Evolutionary conservation across 2,329 filamentous ascomycete genomes (phyloP), one percentile per base, ranked within the genome.

Genomic region (Mollisia scopiformis): DNA sequence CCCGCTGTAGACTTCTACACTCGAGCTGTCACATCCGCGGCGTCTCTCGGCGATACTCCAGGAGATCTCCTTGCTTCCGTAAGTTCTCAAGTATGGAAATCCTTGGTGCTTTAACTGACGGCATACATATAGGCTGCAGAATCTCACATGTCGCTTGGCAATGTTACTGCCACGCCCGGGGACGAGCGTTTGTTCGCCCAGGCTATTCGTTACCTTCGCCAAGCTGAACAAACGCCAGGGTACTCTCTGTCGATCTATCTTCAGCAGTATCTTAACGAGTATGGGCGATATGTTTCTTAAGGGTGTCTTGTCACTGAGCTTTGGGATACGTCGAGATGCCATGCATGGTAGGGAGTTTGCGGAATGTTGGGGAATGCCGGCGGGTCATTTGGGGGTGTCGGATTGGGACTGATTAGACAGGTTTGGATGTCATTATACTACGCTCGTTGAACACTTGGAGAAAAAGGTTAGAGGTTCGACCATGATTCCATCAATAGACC

Each of bases 1-100:
- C 81, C 82, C 51, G 80, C 82, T 7, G 77, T 77, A 6, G 82
- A 84, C 59, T 83, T 83, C 66, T 76, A 82, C 57, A 73, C 75
- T 49, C 73, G 77, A 58, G 81, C 81, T 23, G 76, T 82, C 13
- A 71, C 75, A 57, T 72, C 75, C 41, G 80, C 81, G 5, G 74
- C 75, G 43, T 65, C 67, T 19, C 75, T 78, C 60, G 71, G 72
- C 6, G 65, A 56, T 6, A 62, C 77, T 6, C 76, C 73, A 21
- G 80, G 80, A 25, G 71, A 76, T 55, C 68, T 84, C 7, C 73
- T 84, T 19, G 72, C 77, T 39, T 75, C 73, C 35, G 81, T 82
- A 68, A 67, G 76, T 73, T 2, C 19, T 10, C 16, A 25, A n/a
- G 16, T n/a, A 23, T 37, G 16, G 10, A 13, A 13, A 35, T 28